A percentile compares a stretch with the other conserved stretches of the same genome.
phyloP scores from a whole-genome alignment of 1,284 basidiomycete genomes.

The Puccinia brachypodii region DNA sequence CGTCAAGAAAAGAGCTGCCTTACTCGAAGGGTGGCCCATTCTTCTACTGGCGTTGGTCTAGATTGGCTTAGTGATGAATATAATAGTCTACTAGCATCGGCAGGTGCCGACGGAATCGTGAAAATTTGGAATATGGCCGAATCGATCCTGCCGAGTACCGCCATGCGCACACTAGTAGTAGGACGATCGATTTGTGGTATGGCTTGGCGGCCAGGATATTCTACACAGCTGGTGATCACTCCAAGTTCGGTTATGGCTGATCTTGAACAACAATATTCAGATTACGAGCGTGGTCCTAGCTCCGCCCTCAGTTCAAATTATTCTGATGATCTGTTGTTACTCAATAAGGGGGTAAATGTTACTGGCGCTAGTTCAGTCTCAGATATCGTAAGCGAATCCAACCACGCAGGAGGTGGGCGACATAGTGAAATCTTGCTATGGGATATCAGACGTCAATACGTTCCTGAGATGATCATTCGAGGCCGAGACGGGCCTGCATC shows the following conservation, averaged over 20 bases:
- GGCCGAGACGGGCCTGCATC: slow-evolving; percentile 43
- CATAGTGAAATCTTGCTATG: slow-evolving; percentile 40
- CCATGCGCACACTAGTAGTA: slow-evolving; percentile 27
- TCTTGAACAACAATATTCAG: slow-evolving; percentile 19
- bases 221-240: slow-evolving; percentile 25
- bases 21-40: slow-evolving; percentile 30
- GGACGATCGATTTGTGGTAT: slow-evolving; percentile 34
- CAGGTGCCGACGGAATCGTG: slow-evolving; percentile 33
- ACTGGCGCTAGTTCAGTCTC: background rate
- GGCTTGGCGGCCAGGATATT: slow-evolving; percentile 34
- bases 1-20: slow-evolving; percentile 33
- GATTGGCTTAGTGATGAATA: slow-evolving; percentile 22
- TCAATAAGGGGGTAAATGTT: background rate
- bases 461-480: slow-evolving; percentile 33
- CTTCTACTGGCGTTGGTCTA: slow-evolving; percentile 31
- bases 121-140: slow-evolving; percentile 41
- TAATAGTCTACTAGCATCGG: slow-evolving; percentile 20
- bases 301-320: slow-evolving; percentile 19
- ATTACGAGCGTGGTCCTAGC: slow-evolving; percentile 28
- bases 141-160: slow-evolving; percentile 2
- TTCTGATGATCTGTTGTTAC: background rate
- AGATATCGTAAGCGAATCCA: slow-evolving; percentile 14
- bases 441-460: slow-evolving; percentile 36
- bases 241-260: slow-evolving; percentile 44
- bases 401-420: slow-evolving; percentile 5